These are phyloP conservation scores for Phytophthora pluvialis DNA, from an alignment of 352 stramenopile species.

Conservation along the genomic window DNA sequence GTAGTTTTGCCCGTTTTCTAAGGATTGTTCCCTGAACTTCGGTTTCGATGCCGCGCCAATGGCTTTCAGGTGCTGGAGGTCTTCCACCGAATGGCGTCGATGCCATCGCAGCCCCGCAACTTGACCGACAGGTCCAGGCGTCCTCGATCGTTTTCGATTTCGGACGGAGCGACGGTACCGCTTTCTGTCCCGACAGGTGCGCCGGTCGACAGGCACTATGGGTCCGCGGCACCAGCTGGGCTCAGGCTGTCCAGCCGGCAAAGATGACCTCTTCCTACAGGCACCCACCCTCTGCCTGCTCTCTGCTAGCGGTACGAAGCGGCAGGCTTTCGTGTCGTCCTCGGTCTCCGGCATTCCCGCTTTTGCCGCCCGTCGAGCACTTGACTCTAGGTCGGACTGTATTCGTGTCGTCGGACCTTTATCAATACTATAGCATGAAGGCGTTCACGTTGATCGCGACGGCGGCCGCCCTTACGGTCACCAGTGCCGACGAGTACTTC, in stretches of 20 bases:
- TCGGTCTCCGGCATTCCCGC: conserved; percentile 18
- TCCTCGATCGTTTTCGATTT: conserved; percentile 9
- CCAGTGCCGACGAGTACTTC: conserved; percentile 43
- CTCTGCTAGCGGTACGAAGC: conserved; percentile 8
- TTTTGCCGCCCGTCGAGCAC: conserved; percentile 34
- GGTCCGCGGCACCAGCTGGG: conserved; percentile 25
- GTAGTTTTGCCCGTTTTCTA: conserved; percentile 8
- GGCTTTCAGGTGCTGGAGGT: not conserved
- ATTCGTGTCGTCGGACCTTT: conserved; percentile 18
- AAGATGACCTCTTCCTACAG: conserved; percentile 19
- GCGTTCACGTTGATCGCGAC: conserved; percentile 12
- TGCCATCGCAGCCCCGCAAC: not conserved
- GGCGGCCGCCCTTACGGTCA: conserved; percentile 6
- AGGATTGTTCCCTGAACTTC: conserved; percentile 17
- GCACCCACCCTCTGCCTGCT: conserved; percentile 16
- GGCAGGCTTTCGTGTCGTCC: conserved; percentile 11
- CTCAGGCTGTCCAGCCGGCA: conserved; percentile 26
- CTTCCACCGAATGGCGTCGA: conserved; percentile 8
- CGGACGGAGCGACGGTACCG: conserved; percentile 10
- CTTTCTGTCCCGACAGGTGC: conserved; percentile 21
- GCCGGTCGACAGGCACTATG: conserved; percentile 17
- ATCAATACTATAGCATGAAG: conserved; percentile 20
- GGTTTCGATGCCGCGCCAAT: conserved; percentile 5
- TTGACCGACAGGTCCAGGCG: not conserved
- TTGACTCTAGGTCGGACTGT: conserved; percentile 7